Evolutionary conservation across 2,329 filamentous ascomycete species (phyloP), one percentile per base, ranked within the genome.

Genomic region (Endocalyx cinctus): DNA sequence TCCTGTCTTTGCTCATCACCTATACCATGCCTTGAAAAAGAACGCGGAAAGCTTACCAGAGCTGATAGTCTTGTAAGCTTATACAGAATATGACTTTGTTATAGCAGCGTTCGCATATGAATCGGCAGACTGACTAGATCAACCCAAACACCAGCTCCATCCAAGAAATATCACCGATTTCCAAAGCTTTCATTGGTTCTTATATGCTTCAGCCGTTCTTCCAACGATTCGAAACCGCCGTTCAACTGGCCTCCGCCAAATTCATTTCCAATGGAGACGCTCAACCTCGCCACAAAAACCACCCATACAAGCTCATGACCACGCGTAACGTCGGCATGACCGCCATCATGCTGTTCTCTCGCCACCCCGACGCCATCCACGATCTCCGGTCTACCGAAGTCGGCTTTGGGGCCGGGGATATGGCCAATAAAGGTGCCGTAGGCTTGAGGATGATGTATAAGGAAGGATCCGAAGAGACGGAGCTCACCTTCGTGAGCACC

Each of bases 401-500:
- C 3, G 89, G 92, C 0, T 84, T 96, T 30, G 92, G 92, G 1
- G 60, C 88, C 1, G 82, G 80, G 37, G 83, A 90, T 31, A 92
- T 95, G 83, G 92, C 88, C 12, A 96, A 96, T 60, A 98, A 98
- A 62, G 92, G 90, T 18, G 90, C 88, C 4, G 84, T 94, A 1
- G 92, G 84, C 1, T 70, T 90, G 40, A 73, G 88, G 20, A 61
- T 92, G 27, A 70, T 77, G 11, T 82, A 86, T 11, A 52, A 50
- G 5, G 43, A 57, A 36, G 52, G 45, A 28, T 50, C 44, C 18
- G 52, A 43, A 30, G 65, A 65, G 5, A 74, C 82, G 17, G 77
- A 85, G 49, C 59, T 96, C 35, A 95, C 87, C 0, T 92, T 97
- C 56, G 81, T 94, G 25, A 80, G 86, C 25, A 86, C 88, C 10